Evolutionary conservation across 179 eudicot species (phyloP).

Genomic region (Vitellaria paradoxa): DNA sequence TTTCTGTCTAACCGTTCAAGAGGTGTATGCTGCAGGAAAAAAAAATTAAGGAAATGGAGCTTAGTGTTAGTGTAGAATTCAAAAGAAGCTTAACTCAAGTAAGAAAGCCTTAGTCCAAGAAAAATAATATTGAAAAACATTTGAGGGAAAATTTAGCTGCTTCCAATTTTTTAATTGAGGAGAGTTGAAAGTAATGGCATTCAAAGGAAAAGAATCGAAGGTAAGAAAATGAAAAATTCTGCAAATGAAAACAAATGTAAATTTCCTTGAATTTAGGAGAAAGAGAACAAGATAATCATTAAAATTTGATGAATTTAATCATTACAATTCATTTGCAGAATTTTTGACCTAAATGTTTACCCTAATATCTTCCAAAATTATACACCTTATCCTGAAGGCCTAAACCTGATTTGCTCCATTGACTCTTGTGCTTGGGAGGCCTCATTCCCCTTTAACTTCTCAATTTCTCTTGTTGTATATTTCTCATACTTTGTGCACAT

Average conservation of each 20-base stretch:
- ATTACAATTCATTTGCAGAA: too few species aligned
- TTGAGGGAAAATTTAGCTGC: background rate
- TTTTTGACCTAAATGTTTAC: too few species aligned
- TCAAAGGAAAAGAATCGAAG: background rate
- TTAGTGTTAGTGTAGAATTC: background rate
- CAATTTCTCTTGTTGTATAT: too few species aligned
- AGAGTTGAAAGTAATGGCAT: background rate
- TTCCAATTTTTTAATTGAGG: background rate
- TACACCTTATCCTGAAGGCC: too few species aligned
- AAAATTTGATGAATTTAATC: too few species aligned
- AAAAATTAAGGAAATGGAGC: background rate
- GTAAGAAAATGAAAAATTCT: background rate
- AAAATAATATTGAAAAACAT: background rate
- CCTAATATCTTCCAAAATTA: too few species aligned
- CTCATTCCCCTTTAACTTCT: too few species aligned
- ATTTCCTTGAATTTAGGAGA: background rate
- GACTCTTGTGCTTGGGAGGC: too few species aligned
- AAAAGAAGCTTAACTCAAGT: background rate
- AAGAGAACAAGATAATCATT: background rate
- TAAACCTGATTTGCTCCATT: too few species aligned
- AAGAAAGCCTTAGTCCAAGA: too few species aligned
- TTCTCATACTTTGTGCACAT: too few species aligned
- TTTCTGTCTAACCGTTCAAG: constrained; percentile 83
- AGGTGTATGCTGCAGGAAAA: constrained; percentile 64
- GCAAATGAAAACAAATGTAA: background rate